Evolutionary conservation across 2,329 filamentous ascomycete species (phyloP), one percentile per base, ranked within the genome.

Genomic region (Scedosporium minutisporum): DNA sequence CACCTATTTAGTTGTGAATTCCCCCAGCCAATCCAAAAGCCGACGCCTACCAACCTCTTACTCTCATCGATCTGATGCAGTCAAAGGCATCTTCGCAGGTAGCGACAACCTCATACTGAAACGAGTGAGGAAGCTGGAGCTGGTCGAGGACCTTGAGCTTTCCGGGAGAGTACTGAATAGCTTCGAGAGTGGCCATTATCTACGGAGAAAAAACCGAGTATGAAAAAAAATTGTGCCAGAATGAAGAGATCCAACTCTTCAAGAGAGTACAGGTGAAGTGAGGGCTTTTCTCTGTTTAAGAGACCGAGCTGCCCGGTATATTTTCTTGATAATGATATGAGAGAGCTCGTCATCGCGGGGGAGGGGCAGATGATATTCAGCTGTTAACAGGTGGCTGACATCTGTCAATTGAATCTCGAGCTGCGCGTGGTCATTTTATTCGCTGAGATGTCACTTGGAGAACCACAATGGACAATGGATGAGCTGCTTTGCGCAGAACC

Each of bases 141-240:
- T 95, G 90, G 74, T 95, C 89, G 62, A 95, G 83, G 66, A 95
- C 90, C 67, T 90, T 81, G 63, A 95, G 80, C 72, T 82, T 82
- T 67, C 89, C 89, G 60, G 86, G 82, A 62, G 80, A 78, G 74
- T 93, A 95, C 68, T 87, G 87, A 75, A 95, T 91, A 10, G 90
- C 90, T 76, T 93, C 82, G 57, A 95, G 84, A 25, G 76, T 76
- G n/a, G 81, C 79, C 82, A 83, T 83, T 46, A 29, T 29, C 23
- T 27, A 23, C 7, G n/a, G 23, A 12, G 33, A 23, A 29, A 55
- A 23, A 55, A 55, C 5, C 7, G 23, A 27, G 23, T 55, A 12
- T 23, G 21, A 29, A 16, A 6, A 18, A 18, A 1, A 48, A 14
- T 21, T 21, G 18, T 2, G 7, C 2, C 14, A 48, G 51, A 55